Percentiles rank a stretch among this genome's conserved stretches.
These are phyloP conservation scores for Ascochyta viciae-villosae DNA, from an alignment of 2,329 filamentous ascomycete species.

Conservation along the genomic window DNA sequence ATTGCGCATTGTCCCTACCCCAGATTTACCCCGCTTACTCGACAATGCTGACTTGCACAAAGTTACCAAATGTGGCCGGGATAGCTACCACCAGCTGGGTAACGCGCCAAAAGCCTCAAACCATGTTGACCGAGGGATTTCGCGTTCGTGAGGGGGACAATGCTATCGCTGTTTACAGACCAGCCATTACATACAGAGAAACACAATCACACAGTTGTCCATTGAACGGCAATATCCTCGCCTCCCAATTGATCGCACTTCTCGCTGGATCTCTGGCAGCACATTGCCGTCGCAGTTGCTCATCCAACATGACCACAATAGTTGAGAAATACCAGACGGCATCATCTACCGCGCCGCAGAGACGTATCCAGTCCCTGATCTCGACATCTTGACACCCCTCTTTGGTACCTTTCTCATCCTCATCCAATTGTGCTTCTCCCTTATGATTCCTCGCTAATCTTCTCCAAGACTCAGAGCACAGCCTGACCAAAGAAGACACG, in stretches of 20 bases:
- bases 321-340: slow-evolving; percentile 43
- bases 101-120: slow-evolving; percentile 1
- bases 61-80: slow-evolving; percentile 29
- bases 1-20: slow-evolving; percentile 11
- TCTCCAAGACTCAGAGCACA: slow-evolving; percentile 36
- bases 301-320: slow-evolving; percentile 38
- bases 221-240: no score
- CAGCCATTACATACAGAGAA: no score
- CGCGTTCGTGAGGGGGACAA: neutral
- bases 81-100: neutral
- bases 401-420: slow-evolving; percentile 43
- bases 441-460: neutral
- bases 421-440: no score
- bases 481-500: slow-evolving; percentile 55
- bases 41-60: slow-evolving; percentile 22
- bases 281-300: no score
- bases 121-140: slow-evolving; percentile 7
- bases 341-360: slow-evolving; percentile 43
- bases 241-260: no score
- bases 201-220: no score
- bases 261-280: no score
- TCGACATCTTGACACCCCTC: slow-evolving; percentile 52
- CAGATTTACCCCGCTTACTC: slow-evolving; percentile 34
- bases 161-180: neutral
- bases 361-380: slow-evolving; percentile 43